A percentile compares a stretch with the other conserved stretches of the same genome.
These are phyloP conservation scores for Agaricus blazei DNA, from an alignment of 768 basidiomycete species.

Conservation along the genomic window DNA sequence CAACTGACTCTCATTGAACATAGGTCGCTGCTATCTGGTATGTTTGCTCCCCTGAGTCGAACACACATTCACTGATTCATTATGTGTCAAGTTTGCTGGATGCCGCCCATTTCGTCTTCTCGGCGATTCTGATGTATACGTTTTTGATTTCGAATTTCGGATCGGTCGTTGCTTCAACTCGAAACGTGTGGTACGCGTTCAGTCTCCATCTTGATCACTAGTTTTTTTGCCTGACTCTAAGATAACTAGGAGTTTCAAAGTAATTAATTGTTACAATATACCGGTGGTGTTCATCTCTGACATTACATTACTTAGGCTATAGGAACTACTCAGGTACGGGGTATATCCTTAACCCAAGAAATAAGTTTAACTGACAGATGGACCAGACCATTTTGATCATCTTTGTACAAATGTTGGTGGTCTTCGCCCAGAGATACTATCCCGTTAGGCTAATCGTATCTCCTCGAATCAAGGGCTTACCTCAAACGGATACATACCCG, in stretches of 20 bases:
- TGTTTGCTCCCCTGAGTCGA: not conserved
- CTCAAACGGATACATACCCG: not conserved
- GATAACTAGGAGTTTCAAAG: slow-evolving; percentile 5
- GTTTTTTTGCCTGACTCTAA: too few relatives aligned
- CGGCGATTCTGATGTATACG: not conserved
- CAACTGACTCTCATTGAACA: not conserved
- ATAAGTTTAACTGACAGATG: not conserved
- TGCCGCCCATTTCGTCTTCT: slow-evolving; percentile 3
- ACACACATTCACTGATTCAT: not conserved
- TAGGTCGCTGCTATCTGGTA: slow-evolving; percentile 1
- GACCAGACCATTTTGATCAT: slow-evolving; percentile 2
- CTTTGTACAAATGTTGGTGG: slow-evolving; percentile 3
- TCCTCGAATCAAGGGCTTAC: not conserved
- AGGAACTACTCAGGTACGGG: slow-evolving; percentile 2
- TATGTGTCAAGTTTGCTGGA: not conserved
- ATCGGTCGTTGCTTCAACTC: not conserved
- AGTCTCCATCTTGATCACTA: too few relatives aligned
- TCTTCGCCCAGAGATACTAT: not conserved
- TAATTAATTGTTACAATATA: not conserved
- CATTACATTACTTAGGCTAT: not conserved
- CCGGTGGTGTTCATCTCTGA: not conserved
- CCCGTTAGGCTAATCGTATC: not conserved
- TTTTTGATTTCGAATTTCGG: slow-evolving; percentile 8
- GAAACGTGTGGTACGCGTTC: not conserved
- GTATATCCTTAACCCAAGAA: not conserved